These are phyloP conservation scores for Pochonia chlamydosporia DNA, from an alignment of 2,329 filamentous ascomycete species.

Conservation along the genomic window DNA sequence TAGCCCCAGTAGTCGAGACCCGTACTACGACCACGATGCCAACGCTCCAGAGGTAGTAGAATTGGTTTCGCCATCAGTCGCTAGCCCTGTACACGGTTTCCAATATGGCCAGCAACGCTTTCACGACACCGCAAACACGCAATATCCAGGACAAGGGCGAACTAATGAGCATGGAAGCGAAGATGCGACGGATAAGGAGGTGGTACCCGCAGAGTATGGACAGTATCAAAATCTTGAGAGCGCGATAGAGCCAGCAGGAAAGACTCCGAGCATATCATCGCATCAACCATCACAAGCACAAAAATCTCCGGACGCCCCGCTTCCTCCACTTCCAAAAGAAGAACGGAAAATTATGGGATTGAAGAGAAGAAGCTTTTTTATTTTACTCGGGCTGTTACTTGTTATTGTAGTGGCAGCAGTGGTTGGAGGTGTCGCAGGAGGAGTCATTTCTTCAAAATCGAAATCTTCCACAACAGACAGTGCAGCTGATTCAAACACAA, in stretches of 20 bases:
- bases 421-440: conserved; percentile 13
- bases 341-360: conserved; percentile 9
- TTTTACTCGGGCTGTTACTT: conserved; percentile 7
- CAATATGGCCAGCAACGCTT: neutral
- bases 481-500: neutral
- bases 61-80: too few relatives aligned
- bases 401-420: conserved; percentile 12
- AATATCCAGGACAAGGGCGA: conserved; percentile 5
- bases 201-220: neutral
- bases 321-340: neutral
- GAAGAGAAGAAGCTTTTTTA: conserved; percentile 11
- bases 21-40: neutral
- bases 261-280: neutral
- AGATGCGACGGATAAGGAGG: conserved; percentile 6
- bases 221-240: neutral
- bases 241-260: neutral
- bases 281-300: neutral
- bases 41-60: conserved; percentile 5
- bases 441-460: conserved; percentile 7
- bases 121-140: neutral
- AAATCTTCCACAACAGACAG: conserved; percentile 6
- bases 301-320: neutral
- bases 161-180: conserved; percentile 7
- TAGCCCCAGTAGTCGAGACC: neutral
- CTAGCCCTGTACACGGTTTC: too few relatives aligned